Evolutionary conservation across 305 asterid species (phyloP), one percentile per base, ranked within the genome.

Genomic region (Fraxinus ornus): DNA sequence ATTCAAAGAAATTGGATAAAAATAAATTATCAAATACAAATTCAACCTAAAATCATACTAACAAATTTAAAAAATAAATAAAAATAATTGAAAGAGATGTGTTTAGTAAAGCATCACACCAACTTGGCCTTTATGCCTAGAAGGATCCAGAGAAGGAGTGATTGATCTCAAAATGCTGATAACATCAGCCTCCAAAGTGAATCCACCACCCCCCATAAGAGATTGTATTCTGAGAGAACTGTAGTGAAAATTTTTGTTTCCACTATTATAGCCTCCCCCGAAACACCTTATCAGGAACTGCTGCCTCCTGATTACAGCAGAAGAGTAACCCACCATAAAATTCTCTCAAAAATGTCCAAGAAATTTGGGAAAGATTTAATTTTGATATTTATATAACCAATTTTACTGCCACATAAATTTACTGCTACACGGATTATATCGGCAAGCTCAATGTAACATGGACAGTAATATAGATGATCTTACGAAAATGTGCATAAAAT

Each of bases 101-200:
- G 44, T 1, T 26, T 30, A 39, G 35, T n/a, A 74, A 12, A 64
- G 77, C 78, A 80, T 86, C 78, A 95, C 98, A 32, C 35, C 97
- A 86, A 98, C 99, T 91, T 95, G 97, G 91, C 97, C 98, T 88
- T 94, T 95, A 88, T 95, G 95, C 88, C 83, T 93, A 41, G 93
- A 84, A 80, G 85, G 81, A 81, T 93, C 97, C 62, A 95, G 94
- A 84, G 92, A 82, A 0, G 98, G 99, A 77, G 94, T 91, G 68
- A 95, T 90, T 83, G 97, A 89, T 90, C 91, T 90, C 91, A 95
- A 84, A 88, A 94, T 83, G 81, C 86, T 79, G 83, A 89, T 62
- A 81, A 95, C 94, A 85, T 93, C 97, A 28, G 84, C 90, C 86
- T 94, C 95, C 91, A 88, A 60, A 28, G 90, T 80, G 73, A 89